Base-by-base conservation (phyloP, 1,284 basidiomycete species). In the Rhodotorula sp. region DNA sequence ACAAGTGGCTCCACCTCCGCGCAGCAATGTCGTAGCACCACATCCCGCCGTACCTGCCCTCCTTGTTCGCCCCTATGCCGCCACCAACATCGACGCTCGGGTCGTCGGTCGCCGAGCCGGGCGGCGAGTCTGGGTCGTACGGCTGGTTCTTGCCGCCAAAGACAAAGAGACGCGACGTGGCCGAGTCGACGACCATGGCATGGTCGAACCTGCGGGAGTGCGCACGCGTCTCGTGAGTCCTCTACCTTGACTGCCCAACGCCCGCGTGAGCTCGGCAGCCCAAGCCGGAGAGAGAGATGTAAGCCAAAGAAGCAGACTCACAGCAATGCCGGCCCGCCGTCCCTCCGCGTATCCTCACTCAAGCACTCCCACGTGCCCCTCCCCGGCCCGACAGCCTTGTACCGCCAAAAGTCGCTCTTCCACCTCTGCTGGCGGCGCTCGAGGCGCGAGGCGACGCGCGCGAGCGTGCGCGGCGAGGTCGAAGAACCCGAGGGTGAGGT, bases 121-220 rank as follows among this genome's bases (percentile, higher is more conserved):
- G 34, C 34, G 42, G 23, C 14, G 27, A 16, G 4, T 25, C 53
- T 9, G 60, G 50, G 13, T 67, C 55, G 60, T 73, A 75, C 27
- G 78, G 78, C 57, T 77, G 78, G 66, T 78, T 77, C 64, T 80
- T 79, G 44, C 81, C 81, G 45, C 81, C 81, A 70, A 82, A 82
- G 58, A 82, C 80, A 68, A 80, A 82, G 44, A 82, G 75, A 27
- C 76, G 72, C 64, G 76, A 74, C 9, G 74, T 72, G 54, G 77
- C 72, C 10, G 78, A 68, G 60, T 82, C 78, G 46, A 81, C 74
- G 44, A 76, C 70, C 67, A 82, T 78, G 45, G 80, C 76, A 62
- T 81, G 81, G 67, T 81, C 81, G 67, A 77, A 78, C 23, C 74
- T 78, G 71, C 8, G 27, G 0, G 56, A 14, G 25, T 23, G 7